phyloP scores from a whole-genome alignment of 768 basidiomycete genomes.

The Psilocybe cubensis region DNA sequence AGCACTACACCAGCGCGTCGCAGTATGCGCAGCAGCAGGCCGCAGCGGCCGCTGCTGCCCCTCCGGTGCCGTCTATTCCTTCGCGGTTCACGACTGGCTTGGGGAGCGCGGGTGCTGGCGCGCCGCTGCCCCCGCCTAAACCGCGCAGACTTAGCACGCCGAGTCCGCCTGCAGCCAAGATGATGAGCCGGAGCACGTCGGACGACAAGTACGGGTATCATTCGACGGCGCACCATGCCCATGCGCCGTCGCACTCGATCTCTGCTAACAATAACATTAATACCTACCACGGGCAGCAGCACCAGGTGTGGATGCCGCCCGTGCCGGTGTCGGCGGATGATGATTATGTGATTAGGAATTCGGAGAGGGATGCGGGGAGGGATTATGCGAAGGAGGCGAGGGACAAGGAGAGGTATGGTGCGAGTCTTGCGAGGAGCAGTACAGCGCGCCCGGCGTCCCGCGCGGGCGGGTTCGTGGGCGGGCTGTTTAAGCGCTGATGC shows the following conservation, averaged over 20 bases:
- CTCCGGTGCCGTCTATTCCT: conserved; percentile 24
- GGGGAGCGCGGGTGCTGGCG: conserved; percentile 29
- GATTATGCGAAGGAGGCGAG: neutral
- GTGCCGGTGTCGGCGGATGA: neutral
- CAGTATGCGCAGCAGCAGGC: neutral
- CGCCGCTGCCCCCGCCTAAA: conserved; percentile 31
- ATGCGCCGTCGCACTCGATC: too few relatives aligned
- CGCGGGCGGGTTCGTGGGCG: conserved; percentile 9
- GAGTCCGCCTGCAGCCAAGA: conserved; percentile 50
- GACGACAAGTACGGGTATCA: conserved; percentile 59
- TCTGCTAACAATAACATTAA: too few relatives aligned
- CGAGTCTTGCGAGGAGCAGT: neutral
- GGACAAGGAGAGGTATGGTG: neutral
- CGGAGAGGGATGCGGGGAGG: neutral
- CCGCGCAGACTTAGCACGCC: conserved; percentile 28
- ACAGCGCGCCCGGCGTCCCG: neutral
- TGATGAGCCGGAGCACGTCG: conserved; percentile 61
- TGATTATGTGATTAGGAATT: neutral
- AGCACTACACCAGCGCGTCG: conserved; percentile 8
- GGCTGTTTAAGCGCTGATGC: neutral
- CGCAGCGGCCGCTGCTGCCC: neutral
- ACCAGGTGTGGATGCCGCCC: neutral
- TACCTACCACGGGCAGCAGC: neutral
- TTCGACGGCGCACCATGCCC: conserved; percentile 55
- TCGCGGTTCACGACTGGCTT: conserved; percentile 28